A percentile compares a stretch with the other conserved stretches of the same genome.
Evolutionary conservation across 495 filamentous ascomycete genomes (phyloP).

Genomic region (Aspergillus nanangensis): DNA sequence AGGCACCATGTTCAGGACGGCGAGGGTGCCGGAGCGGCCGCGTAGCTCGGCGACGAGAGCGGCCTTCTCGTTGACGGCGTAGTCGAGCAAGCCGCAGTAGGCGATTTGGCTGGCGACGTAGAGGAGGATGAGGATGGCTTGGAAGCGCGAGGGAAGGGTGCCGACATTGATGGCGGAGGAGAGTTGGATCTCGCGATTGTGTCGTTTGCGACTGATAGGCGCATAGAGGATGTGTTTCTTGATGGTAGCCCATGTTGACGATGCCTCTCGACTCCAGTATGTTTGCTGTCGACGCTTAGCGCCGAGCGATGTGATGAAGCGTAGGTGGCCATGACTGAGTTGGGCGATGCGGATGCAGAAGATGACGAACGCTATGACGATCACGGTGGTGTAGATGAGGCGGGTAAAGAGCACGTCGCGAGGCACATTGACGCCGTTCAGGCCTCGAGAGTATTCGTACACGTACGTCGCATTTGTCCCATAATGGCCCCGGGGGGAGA

Average conservation of each 20-base stretch:
- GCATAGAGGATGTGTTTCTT: constrained; percentile 83
- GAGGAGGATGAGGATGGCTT: constrained; percentile 65
- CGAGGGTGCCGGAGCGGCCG: constrained; percentile 78
- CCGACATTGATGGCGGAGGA: constrained; percentile 82
- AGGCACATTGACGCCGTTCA: constrained; percentile 40
- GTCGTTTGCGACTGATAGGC: constrained; percentile 74
- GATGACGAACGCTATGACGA: constrained; percentile 44
- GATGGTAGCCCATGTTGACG: constrained; percentile 62
- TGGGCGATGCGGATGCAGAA: constrained; percentile 55
- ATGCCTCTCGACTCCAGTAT: constrained; percentile 61
- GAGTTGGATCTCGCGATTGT: constrained; percentile 86
- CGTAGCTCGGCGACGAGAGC: constrained; percentile 64
- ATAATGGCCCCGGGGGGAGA: constrained; percentile 30
- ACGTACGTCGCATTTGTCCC: constrained; percentile 38
- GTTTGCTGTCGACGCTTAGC: constrained; percentile 43
- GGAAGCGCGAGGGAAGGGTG: constrained; percentile 82
- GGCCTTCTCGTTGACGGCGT: constrained; percentile 43
- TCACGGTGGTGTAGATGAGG: constrained; percentile 43
- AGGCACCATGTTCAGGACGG: constrained; percentile 87
- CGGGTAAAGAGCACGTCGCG: constrained; percentile 38
- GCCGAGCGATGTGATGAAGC: constrained; percentile 65
- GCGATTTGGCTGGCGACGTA: constrained; percentile 75
- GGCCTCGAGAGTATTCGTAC: constrained; percentile 40
- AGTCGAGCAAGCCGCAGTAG: constrained; percentile 74
- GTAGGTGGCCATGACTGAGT: constrained; percentile 61